Evolutionary conservation across 192 early-diverging fungal genomes (phyloP), one percentile per base, ranked within the genome.

Genomic region (Backusella circina): DNA sequence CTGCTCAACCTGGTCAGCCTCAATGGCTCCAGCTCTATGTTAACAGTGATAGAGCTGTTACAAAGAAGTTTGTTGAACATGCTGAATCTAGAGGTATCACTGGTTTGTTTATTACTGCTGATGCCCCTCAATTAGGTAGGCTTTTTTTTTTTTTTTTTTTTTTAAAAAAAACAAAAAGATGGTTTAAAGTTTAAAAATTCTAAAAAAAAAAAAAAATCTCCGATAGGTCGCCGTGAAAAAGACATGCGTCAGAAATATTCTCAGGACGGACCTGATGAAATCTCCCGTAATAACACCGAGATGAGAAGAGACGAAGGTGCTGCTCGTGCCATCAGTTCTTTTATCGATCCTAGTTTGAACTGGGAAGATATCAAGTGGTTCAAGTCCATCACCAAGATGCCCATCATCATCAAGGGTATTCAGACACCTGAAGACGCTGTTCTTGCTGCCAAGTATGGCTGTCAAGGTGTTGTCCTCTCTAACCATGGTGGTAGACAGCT

Each of bases 401-500:
- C 96, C 16, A 91, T 99, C 37, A 82, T 97, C 5, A 87, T 98
- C 54, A 99, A 99, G 84, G 98, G 98, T 66, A 86, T 99, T 12
- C 87, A 97, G 76, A 92, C 90, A 9, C 93, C 88, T 28, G 95
- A 95, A 39, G 98, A 99, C 84, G 96, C 98, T 33, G 86, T 91
- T 8, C 74, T 94, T 65, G 97, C 98, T 2, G 92, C 91, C 36
- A 64, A 90, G 54, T 71, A 88, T 70, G 97, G 96, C 8, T 88
- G 91, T 67, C 88, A 88, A 21, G 98, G 93, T 54, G 90, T 99
- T 51, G 91, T 98, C 23, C 84, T 99, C 16, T 95, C 93, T 47
- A 99, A 99, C 80, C 98, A 99, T 78, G 98, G 97, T 65, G 98
- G 98, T 21, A 86, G 98, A 5, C 98, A 99, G 82, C 81, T 99